Evolutionary conservation across 495 filamentous ascomycete genomes (phyloP).

Genomic region (Penicillium diatomitis): DNA sequence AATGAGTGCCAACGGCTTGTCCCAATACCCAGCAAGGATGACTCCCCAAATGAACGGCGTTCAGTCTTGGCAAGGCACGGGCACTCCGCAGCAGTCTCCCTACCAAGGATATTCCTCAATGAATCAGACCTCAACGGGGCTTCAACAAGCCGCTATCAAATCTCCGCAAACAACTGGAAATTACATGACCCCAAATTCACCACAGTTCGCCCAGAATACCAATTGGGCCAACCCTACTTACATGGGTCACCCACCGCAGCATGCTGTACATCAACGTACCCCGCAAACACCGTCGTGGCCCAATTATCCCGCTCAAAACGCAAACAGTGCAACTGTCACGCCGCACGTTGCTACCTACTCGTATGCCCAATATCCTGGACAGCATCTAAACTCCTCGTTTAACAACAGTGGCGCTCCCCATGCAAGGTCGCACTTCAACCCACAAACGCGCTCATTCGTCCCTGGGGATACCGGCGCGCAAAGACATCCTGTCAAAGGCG

Average conservation of each 20-base stretch:
- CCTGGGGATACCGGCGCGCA: slow-evolving; percentile 39
- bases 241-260: slow-evolving; percentile 33
- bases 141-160: slow-evolving; percentile 29
- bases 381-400: slow-evolving; percentile 54
- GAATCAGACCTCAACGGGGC: slow-evolving; percentile 31
- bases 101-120: slow-evolving; percentile 33
- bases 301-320: slow-evolving; percentile 17
- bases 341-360: slow-evolving; percentile 51
- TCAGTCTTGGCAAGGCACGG: slow-evolving; percentile 31
- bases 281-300: slow-evolving; percentile 30
- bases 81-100: slow-evolving; percentile 29
- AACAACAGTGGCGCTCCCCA: slow-evolving; percentile 59
- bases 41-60: slow-evolving; percentile 32
- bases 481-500: slow-evolving; percentile 24
- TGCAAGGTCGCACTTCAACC: slow-evolving; percentile 79
- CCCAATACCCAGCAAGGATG: slow-evolving; percentile 30
- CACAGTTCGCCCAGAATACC: slow-evolving; percentile 22
- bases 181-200: slow-evolving; percentile 24
- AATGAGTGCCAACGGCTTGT: slow-evolving; percentile 23
- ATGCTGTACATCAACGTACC: slow-evolving; percentile 23
- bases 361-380: slow-evolving; percentile 67
- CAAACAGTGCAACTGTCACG: slow-evolving; percentile 17
- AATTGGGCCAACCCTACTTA: slow-evolving; percentile 30
- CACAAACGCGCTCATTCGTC: slow-evolving; percentile 83
- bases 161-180: slow-evolving; percentile 37